Base-by-base conservation (phyloP, 176 grass and related monocot species). In the Melocanna baccifera region DNA sequence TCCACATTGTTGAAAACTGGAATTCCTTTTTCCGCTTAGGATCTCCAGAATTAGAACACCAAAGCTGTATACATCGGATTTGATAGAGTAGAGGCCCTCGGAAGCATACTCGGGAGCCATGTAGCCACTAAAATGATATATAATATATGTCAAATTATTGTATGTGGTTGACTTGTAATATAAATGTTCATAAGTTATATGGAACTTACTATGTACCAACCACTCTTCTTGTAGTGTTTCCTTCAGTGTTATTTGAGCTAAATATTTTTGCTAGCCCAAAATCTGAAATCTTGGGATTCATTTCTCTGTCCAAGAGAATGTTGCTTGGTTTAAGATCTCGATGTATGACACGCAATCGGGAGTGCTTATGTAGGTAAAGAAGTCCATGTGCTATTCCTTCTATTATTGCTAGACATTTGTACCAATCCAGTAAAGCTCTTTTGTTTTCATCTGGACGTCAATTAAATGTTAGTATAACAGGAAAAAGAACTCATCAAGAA, bases 131-230 rank as follows among this genome's bases (percentile, higher is more conserved):
- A 53, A 55, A 68, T 19, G 20, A 34, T 52, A 19, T 7, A 52
- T 52, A 52, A 52, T 19, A 52, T 52, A 52, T 52, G 50, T 52
- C 15, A 52, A 19, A 52, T 52, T 19, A 2, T 52, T 19, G 5
- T n/a, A 7, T 19, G 16, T 52, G 5, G 1, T 7, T 52, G 16
- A 19, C 15, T 25, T 28, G 8, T 45, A 51, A 62, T 13, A 15
- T 41, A 50, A 52, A 14, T 22, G 23, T 10, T 50, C 22, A 25
- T 14, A 63, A 71, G 23, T 52, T 47, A 20, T 75, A 37, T 48
- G 22, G 14, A 61, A 86, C 88, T 90, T 86, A 90, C 88, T 86
- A 90, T 86, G 88, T 90, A 0, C 88, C 88, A 23, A 86, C 83
- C 5, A 90, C 81, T 82, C 78, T 86, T 64, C 29, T 53, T 18